Evolutionary conservation across 805 yeast species (phyloP), one percentile per base, ranked within the genome.

Genomic region (Ogataea polymorpha): DNA sequence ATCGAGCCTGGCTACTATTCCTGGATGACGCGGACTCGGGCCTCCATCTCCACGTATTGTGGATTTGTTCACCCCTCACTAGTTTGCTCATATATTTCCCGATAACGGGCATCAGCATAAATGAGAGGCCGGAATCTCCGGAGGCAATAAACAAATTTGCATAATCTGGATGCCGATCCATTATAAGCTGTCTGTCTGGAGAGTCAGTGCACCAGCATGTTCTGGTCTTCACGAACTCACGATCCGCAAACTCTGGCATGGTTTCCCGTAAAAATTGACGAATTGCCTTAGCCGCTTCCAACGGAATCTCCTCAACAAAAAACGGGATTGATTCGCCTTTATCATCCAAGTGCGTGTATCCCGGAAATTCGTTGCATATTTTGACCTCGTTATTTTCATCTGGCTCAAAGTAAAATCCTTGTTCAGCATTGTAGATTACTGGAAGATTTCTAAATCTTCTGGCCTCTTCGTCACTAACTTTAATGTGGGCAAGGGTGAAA

Each of bases 331-430:
- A 48, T 2, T 44, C 35, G 4, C 58, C 45, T n/a, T 48, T 46
- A 37, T 66, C 59, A 24, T 49, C 44, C 24, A 37, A 26, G n/a
- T 36, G 36, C 4, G 41, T 42, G 34, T 42, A 46, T 9, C 46
- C 50, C 5, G 47, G 50, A 23, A 56, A 34, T 59, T 56, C 42
- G 60, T 47, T 9, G 66, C 70, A 33, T 66, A 56, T 49, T 26
- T 72, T 72, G 49, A 64, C 17, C 17, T 53, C 47, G 23, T 53
- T 59, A 2, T 66, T 64, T 3, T 59, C 61, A 44, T 71, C 74
- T 11, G 77, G 75, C 8, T 74, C 74, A 55, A 72, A 72, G 53
- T 67, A 70, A 42, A 70, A 71, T 1, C 77, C 76, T 28, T 48
- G 37, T 25, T 65, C 70, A 0, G 70, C 56, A 45, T 67, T 62